Evolutionary conservation across 352 stramenopile species (phyloP).

Genomic region (Blastocystis sp.): DNA sequence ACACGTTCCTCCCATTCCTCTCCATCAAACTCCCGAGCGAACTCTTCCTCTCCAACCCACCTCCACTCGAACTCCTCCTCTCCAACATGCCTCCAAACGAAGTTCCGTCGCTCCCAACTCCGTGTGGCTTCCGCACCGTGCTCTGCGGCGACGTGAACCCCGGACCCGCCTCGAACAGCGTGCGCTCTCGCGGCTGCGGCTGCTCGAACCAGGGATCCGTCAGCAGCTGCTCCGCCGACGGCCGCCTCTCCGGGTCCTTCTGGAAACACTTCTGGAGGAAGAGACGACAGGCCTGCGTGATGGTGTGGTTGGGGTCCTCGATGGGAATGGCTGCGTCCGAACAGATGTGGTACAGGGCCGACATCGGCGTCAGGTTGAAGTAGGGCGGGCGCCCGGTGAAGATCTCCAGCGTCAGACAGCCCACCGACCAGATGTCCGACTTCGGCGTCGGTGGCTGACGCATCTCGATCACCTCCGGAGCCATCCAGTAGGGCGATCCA

Average conservation of each 20-base stretch:
- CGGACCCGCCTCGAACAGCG: no score
- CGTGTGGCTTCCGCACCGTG: no score
- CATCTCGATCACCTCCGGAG: conserved; percentile 81
- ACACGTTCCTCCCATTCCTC: no score
- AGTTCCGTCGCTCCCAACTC: background rate
- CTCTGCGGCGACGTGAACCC: background rate
- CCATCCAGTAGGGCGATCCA: conserved; percentile 94
- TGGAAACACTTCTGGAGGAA: conserved; percentile 78
- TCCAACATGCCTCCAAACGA: background rate
- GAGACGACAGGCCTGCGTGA: background rate
- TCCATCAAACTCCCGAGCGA: no score
- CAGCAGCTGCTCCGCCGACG: conserved; percentile 73
- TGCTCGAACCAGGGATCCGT: conserved; percentile 74
- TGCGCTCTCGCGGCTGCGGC: background rate
- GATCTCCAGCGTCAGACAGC: conserved; percentile 88
- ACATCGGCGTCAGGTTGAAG: conserved; percentile 74
- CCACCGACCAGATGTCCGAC: conserved; percentile 93
- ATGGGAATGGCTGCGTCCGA: conserved; percentile 15
- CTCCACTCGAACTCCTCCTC: no score
- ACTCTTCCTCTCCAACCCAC: no score
- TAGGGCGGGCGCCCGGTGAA: conserved; percentile 90
- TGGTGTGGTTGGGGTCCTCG: background rate
- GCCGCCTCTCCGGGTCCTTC: conserved; percentile 74
- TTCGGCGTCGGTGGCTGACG: conserved; percentile 62
- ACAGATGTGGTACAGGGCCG: conserved; percentile 38